phyloP scores from a whole-genome alignment of 139 green algal genomes.

The Chlorella sorokiniana region DNA sequence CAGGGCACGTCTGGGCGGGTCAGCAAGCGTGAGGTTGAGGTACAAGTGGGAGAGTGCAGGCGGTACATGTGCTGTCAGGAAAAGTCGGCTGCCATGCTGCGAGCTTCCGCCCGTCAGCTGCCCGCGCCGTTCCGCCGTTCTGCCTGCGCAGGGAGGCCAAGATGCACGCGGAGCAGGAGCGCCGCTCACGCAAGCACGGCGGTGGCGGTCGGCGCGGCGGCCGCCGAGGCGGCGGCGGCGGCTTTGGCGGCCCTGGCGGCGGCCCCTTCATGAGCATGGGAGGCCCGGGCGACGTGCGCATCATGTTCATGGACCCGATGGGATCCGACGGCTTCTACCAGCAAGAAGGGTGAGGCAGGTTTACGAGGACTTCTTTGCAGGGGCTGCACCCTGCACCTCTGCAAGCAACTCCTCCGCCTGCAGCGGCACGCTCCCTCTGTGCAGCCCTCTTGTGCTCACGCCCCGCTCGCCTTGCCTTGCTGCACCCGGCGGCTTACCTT shows the following conservation, averaged over 20 bases:
- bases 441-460: too few species aligned
- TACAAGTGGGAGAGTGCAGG: neutral
- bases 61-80: too few species aligned
- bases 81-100: neutral
- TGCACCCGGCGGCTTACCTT: neutral
- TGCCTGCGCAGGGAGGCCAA: slow-evolving; percentile 7
- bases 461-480: neutral
- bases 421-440: too few species aligned
- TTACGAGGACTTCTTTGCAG: too few species aligned
- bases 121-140: neutral
- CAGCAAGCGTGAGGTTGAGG: neutral
- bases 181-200: neutral
- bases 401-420: too few species aligned
- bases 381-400: too few species aligned
- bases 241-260: neutral
- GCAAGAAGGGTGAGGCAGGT: too few species aligned
- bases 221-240: neutral
- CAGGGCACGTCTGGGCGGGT: neutral
- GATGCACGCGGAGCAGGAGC: neutral
- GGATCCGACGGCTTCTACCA: neutral
- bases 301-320: neutral
- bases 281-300: neutral
- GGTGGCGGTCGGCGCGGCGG: neutral
- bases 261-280: neutral
- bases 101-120: neutral